A percentile compares a stretch with the other conserved stretches of the same genome.
Evolutionary conservation across 78 protist species (phyloP).

Genomic region (Mastigamoeba balamuthi): DNA sequence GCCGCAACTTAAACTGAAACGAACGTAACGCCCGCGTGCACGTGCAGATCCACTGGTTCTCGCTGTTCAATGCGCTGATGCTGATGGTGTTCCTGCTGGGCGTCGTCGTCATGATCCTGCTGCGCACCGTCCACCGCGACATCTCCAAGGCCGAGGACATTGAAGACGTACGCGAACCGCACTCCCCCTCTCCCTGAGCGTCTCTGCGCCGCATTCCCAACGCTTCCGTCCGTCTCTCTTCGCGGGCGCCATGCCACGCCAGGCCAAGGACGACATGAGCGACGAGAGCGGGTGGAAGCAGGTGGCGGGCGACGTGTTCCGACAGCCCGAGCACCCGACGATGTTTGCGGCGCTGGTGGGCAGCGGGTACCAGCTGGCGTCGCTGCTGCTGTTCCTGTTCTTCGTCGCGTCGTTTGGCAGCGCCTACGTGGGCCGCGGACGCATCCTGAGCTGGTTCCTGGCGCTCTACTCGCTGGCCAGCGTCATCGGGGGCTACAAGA

Average conservation of each 20-base stretch:
- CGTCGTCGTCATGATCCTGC: constrained; percentile 52
- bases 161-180: constrained; percentile 11
- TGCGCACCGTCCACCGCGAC: constrained; percentile 64
- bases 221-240: no score
- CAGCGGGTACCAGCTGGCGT: constrained; percentile 53
- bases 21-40: no score
- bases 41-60: constrained; percentile 83
- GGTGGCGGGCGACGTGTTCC: constrained; percentile 75
- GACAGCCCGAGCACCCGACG: constrained; percentile 28
- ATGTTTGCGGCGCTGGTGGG: constrained; percentile 57
- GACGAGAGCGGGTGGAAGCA: constrained; percentile 78
- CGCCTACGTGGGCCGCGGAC: neutral
- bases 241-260: no score
- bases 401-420: neutral
- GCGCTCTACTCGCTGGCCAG: constrained; percentile 40
- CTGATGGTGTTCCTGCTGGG: constrained; percentile 82
- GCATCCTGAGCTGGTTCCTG: constrained; percentile 21
- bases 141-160: constrained; percentile 29
- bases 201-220: no score
- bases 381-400: constrained; percentile 20
- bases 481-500: constrained; percentile 32
- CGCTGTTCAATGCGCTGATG: constrained; percentile 82
- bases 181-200: no score
- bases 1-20: neutral
- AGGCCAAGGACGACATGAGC: no score